A percentile compares a stretch with the other conserved stretches of the same genome.
Conservation (phyloP, 495 filamentous ascomycete species). For the Penicillium herquei region DNA sequence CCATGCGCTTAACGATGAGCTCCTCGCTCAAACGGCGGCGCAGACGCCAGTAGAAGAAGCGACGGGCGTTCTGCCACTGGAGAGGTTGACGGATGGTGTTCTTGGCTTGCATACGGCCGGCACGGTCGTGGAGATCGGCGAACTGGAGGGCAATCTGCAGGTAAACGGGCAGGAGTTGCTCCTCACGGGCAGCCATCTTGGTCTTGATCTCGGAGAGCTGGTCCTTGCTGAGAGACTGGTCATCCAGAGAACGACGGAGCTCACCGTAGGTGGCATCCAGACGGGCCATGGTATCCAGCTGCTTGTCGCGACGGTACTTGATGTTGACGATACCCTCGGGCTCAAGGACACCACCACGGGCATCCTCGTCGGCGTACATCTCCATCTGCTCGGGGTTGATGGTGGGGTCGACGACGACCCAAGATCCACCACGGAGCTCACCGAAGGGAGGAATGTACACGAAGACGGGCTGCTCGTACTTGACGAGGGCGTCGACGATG, state of each 20-base stretch:
- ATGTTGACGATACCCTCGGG: conserved; percentile 97
- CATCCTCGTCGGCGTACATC: conserved; percentile 97
- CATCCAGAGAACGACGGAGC: conserved; percentile 72
- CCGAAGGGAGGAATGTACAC: conserved; percentile 97
- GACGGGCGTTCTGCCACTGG: conserved; percentile 83
- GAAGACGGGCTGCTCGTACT: conserved; percentile 97
- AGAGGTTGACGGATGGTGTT: conserved; percentile 81
- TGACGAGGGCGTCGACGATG: conserved; percentile 97
- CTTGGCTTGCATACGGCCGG: conserved; percentile 98
- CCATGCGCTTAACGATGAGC: conserved; percentile 87
- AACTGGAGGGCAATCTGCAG: conserved; percentile 91
- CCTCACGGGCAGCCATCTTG: conserved; percentile 84
- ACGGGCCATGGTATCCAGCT: conserved; percentile 96
- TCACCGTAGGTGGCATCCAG: conserved; percentile 80
- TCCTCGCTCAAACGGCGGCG: conserved; percentile 96
- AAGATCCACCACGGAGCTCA: conserved; percentile 97
- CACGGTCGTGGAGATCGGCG: conserved; percentile 94
- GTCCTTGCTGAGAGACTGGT: conserved; percentile 67
- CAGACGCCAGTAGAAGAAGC: conserved; percentile 99
- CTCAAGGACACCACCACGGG: conserved; percentile 95
- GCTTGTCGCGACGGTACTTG: conserved; percentile 96
- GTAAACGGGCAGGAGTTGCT: conserved; percentile 87
- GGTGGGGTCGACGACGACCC: conserved; percentile 98
- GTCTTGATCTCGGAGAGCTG: conserved; percentile 74
- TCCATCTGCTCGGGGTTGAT: conserved; percentile 97